phyloP scores from a whole-genome alignment of 169 alveolate species.

The Babesia ovis region DNA sequence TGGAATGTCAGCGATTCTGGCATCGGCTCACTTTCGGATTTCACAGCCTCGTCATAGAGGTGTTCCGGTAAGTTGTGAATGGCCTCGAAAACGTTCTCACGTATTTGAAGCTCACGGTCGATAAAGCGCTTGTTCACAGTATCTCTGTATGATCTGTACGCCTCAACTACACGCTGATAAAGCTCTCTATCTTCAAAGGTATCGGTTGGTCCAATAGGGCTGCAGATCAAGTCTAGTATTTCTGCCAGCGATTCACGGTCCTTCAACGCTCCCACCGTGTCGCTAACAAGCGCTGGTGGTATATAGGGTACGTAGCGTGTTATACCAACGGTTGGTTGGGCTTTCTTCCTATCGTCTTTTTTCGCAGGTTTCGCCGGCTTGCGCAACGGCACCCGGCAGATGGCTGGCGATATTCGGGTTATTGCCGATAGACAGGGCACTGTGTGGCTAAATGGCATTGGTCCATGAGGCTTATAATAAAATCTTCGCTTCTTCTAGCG shows the following conservation, averaged over 20 bases:
- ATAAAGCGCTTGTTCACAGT: background rate
- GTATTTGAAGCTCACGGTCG: conserved; percentile 43
- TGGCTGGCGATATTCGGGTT: conserved; percentile 25
- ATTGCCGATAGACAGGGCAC: conserved; percentile 18
- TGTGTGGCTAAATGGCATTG: conserved; percentile 4
- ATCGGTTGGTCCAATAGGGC: conserved; percentile 74
- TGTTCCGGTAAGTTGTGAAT: conserved; percentile 60
- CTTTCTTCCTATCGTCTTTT: conserved; percentile 26
- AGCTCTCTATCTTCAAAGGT: conserved; percentile 68
- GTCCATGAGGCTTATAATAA: background rate
- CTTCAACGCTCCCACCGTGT: conserved; percentile 72
- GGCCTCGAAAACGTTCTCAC: conserved; percentile 43
- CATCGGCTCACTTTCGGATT: conserved; percentile 60
- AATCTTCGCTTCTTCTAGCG: background rate
- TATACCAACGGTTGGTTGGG: conserved; percentile 58
- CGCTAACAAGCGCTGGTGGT: conserved; percentile 75
- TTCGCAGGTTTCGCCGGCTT: conserved; percentile 46
- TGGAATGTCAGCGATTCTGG: conserved; percentile 63
- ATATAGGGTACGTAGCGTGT: conserved; percentile 77
- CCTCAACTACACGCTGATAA: conserved; percentile 64
- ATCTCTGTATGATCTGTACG: conserved; percentile 62
- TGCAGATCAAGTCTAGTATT: conserved; percentile 71
- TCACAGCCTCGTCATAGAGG: conserved; percentile 67
- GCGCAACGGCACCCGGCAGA: conserved; percentile 45
- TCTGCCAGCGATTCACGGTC: conserved; percentile 71